Evolutionary conservation across 2,329 filamentous ascomycete genomes (phyloP).

Genomic region (Drechslerella stenobrocha): DNA sequence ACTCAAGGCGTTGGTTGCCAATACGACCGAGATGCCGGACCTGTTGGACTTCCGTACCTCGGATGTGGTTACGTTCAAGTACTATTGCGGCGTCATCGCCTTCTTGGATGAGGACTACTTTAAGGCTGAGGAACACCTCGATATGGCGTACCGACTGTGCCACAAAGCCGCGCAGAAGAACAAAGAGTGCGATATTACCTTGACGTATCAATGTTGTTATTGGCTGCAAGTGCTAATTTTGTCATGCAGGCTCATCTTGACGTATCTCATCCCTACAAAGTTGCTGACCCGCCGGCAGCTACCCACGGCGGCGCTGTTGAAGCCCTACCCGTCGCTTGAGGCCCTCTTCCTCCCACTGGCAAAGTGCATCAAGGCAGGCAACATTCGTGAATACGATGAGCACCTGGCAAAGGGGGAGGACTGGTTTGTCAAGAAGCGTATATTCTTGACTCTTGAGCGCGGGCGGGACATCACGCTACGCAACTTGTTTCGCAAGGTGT

Average conservation of each 20-base stretch:
- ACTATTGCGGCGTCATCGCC: conserved; percentile 89
- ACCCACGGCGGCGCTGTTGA: conserved; percentile 71
- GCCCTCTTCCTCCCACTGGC: conserved; percentile 77
- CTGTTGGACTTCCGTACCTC: conserved; percentile 80
- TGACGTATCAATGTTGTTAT: conserved; percentile 1
- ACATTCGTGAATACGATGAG: conserved; percentile 79
- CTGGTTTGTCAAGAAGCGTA: conserved; percentile 89
- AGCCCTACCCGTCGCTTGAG: conserved; percentile 74
- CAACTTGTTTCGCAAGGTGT: conserved; percentile 90
- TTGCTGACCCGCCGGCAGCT: conserved; percentile 85
- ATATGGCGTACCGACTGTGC: conserved; percentile 79
- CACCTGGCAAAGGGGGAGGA: conserved; percentile 80
- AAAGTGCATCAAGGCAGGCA: conserved; percentile 76
- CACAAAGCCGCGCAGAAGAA: conserved; percentile 73
- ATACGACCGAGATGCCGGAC: conserved; percentile 75
- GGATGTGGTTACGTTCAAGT: conserved; percentile 93
- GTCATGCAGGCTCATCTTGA: conserved; percentile 73
- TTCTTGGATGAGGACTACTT: conserved; percentile 94
- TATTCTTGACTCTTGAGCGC: conserved; percentile 91
- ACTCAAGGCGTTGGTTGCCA: conserved; percentile 77
- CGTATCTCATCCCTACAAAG: conserved; percentile 90
- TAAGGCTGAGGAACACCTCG: conserved; percentile 77
- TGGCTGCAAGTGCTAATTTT: conserved; percentile 19
- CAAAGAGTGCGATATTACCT: conserved; percentile 72
- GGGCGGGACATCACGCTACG: conserved; percentile 88